Base-by-base conservation (phyloP, 208 protist genomes). In the Giardia muris region DNA sequence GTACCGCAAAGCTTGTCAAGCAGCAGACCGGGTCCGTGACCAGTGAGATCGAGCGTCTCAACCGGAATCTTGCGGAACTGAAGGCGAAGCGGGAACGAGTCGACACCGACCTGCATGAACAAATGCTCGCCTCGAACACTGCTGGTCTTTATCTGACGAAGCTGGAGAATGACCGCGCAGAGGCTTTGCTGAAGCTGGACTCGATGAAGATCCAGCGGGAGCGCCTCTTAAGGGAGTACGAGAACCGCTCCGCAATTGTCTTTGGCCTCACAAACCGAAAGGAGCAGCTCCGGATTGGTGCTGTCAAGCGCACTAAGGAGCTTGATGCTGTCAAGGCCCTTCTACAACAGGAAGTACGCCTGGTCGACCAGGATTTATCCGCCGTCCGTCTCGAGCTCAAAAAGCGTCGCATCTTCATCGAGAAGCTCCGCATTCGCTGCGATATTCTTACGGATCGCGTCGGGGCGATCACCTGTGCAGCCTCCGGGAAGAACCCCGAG, bases 1-100 rank as follows among this genome's bases (percentile, higher is more conserved):
- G 45, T 43, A 47, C 42, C 2, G 44, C 44, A 47, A 90, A 90
- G n/a, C 45, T 90, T 1, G 87, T 90, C 1, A 90, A 90, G 45
- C 87, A 90, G n/a, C 44, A 90, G 48, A 90, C 87, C 19, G 87
- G 87, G 48, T 47, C 10, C 1, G 87, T 90, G n/a, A 22, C n/a
- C 2, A 45, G 42, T 47, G 87, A 90, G 48, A 47, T 90, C 45
- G 87, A 45, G 1, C 87, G 87, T 30, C 19, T 90, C 0, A 90
- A 90, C 2, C 1, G 87, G 0, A 22, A 44, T 47, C 87, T 90
- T 2, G 1, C 43, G 2, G 87, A 90, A 1, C 42, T 47, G 2
- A 22, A 90, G 45, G n/a, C 1, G 1, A 47, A 90, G 43, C n/a
- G 45, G 44, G 2, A 3, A 4, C n/a, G 45, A 22, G n/a, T 90